Evolutionary conservation across 1,284 basidiomycete genomes (phyloP), one percentile per base, ranked within the genome.

Genomic region (Ganoderma multipileum): DNA sequence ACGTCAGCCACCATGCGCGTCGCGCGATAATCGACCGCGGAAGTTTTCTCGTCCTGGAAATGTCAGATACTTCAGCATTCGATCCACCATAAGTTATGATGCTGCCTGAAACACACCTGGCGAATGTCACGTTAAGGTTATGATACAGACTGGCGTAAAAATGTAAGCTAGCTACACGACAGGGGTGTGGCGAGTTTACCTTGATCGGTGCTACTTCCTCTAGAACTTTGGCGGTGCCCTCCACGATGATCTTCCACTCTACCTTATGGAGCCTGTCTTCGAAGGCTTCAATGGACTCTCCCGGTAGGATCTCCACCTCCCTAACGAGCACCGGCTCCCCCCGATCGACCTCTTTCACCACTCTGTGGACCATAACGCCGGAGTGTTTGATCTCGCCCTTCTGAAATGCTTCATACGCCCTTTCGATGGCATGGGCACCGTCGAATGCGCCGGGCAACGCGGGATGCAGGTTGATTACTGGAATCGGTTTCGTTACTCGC

Each of bases 401-500:
- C 76, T 94, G 86, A 79, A 93, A 97, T 0, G 96, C 96, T 71
- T 95, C 95, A 77, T 90, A 97, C 2, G 96, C 95, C 28, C 97
- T 85, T 68, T 93, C 89, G 67, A 99, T 95, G 1, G 97, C 96
- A 76, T 94, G 87, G 5, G 95, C 91, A 11, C 98, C 98, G 75
- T 98, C 97, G 75, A 99, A 99, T 7, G 93, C 91, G 0, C 95
- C 95, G 0, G 98, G 98, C 2, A 99, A 84, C 6, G 97, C 98
- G 11, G 98, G 97, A 77, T 99, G 98, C 12, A 99, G 85, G 79
- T 99, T 99, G 84, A 99, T 98, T 73, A 98, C 94, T 0, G 95
- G 93, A 7, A 97, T 89, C 6, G 87, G 84, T 65, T 82, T 82
- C 30, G 68, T 63, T 0, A 75, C 74, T 5, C 68, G 59, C n/a